phyloP scores from a whole-genome alignment of 768 basidiomycete species.

The Pleurotus eryngii region DNA sequence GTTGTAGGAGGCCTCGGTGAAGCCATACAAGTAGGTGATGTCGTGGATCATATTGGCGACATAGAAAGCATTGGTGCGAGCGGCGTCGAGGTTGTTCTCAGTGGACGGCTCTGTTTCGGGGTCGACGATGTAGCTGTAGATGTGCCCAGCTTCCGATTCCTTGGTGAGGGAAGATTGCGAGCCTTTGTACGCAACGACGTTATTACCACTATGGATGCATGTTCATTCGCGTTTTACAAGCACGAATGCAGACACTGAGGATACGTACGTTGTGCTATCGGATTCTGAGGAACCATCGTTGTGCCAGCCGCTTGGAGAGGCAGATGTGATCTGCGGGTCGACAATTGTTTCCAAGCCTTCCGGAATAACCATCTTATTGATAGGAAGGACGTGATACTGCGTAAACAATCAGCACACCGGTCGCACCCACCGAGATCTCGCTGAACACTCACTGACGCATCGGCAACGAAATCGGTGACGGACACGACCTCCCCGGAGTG shows the following conservation, averaged over 20 bases:
- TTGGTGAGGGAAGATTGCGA: constrained; percentile 23
- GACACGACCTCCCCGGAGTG: constrained; percentile 48
- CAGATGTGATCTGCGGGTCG: constrained; percentile 49
- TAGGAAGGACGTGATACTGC: constrained; percentile 47
- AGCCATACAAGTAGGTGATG: constrained; percentile 44
- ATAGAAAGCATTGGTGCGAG: constrained; percentile 56
- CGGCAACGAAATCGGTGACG: constrained; percentile 49
- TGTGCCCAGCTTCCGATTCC: constrained; percentile 27
- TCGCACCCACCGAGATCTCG: too few relatives aligned
- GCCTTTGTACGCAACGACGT: constrained; percentile 31
- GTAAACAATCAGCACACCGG: background rate
- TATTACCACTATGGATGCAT: constrained; percentile 25
- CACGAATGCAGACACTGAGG: too few relatives aligned
- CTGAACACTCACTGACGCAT: constrained; percentile 30
- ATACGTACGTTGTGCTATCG: constrained; percentile 9
- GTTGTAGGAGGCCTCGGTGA: constrained; percentile 57
- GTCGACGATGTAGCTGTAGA: constrained; percentile 31
- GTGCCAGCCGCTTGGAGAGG: constrained; percentile 61
- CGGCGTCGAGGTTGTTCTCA: constrained; percentile 46
- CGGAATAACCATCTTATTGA: constrained; percentile 43
- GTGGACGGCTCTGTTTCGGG: constrained; percentile 25
- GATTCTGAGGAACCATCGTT: constrained; percentile 16
- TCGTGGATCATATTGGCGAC: constrained; percentile 62
- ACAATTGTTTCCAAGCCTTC: constrained; percentile 47
- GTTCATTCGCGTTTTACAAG: too few relatives aligned